phyloP scores from a whole-genome alignment of 1,284 basidiomycete genomes.

The Boletus semigastroideus region DNA sequence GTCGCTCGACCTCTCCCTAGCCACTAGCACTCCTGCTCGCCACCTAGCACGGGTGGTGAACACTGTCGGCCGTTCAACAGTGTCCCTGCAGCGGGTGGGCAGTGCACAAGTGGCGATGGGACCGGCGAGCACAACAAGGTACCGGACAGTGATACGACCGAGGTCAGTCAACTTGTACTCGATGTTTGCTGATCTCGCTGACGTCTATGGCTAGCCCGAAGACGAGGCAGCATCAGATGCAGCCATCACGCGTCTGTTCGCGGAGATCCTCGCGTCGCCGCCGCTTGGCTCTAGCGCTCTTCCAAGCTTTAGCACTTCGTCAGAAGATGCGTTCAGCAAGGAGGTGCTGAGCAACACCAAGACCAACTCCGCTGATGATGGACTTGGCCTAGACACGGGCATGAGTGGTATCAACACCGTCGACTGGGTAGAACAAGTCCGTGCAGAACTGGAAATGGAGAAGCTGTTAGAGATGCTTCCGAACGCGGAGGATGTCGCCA shows the following conservation, averaged over 20 bases:
- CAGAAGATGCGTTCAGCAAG: slow-evolving; percentile 30
- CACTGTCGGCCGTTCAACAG: slow-evolving; percentile 54
- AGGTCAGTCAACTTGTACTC: slow-evolving; percentile 16
- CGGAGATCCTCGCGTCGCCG: slow-evolving; percentile 37
- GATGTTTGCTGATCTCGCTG: neutral
- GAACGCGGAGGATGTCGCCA: slow-evolving; percentile 33
- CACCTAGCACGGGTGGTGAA: slow-evolving; percentile 93
- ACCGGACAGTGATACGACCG: slow-evolving; percentile 14
- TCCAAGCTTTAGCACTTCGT: slow-evolving; percentile 32
- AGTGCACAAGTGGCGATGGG: slow-evolving; percentile 40
- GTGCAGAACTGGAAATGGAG: slow-evolving; percentile 58
- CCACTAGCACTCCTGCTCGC: slow-evolving; percentile 69
- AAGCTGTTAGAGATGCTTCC: slow-evolving; percentile 56
- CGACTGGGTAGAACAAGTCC: slow-evolving; percentile 30
- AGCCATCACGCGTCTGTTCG: slow-evolving; percentile 32
- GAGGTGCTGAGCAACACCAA: slow-evolving; percentile 23
- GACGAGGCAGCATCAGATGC: slow-evolving; percentile 33
- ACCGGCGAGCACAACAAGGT: slow-evolving; percentile 17
- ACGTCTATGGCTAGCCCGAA: slow-evolving; percentile 20
- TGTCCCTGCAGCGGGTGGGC: slow-evolving; percentile 87
- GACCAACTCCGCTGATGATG: slow-evolving; percentile 5
- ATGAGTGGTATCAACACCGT: slow-evolving; percentile 16
- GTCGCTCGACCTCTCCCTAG: slow-evolving; percentile 28
- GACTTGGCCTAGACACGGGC: slow-evolving; percentile 32
- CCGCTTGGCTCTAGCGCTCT: slow-evolving; percentile 34